These are phyloP conservation scores for Eucommia ulmoides DNA, from an alignment of 257 asterid genomes.

Conservation along the genomic window DNA sequence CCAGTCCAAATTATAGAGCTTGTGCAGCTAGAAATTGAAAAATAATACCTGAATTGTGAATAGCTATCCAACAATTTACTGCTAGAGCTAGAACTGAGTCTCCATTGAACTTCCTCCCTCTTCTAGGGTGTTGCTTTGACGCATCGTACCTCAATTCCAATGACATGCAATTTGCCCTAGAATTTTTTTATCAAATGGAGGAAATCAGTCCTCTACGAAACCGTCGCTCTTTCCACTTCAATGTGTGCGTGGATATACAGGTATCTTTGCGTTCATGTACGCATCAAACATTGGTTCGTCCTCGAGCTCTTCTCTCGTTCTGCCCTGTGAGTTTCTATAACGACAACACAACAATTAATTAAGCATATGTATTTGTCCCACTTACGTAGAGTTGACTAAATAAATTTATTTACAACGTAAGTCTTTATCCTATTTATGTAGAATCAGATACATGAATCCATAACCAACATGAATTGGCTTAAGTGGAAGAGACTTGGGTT, in stretches of 20 bases:
- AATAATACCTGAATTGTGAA: constrained; percentile 23
- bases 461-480: no score
- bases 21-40: constrained; percentile 12
- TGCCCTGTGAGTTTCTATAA: no score
- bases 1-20: constrained; percentile 30
- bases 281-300: constrained; percentile 18
- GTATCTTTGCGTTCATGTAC: not conserved
- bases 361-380: no score
- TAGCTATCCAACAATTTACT: constrained; percentile 11
- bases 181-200: constrained; percentile 8
- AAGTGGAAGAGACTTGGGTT: no score
- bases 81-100: constrained; percentile 7
- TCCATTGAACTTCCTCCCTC: constrained; percentile 12
- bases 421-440: no score
- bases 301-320: constrained; percentile 25
- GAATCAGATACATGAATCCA: no score
- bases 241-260: not conserved
- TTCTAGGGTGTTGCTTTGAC: constrained; percentile 34
- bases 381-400: no score
- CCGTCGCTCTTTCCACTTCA: no score
- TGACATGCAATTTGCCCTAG: constrained; percentile 24
- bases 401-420: no score
- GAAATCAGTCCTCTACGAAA: constrained; percentile 10
- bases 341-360: no score
- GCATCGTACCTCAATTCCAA: constrained; percentile 18